Evolutionary conservation across 2,329 filamentous ascomycete genomes (phyloP), one percentile per base, ranked within the genome.

Genomic region (Fusarium multiceps): DNA sequence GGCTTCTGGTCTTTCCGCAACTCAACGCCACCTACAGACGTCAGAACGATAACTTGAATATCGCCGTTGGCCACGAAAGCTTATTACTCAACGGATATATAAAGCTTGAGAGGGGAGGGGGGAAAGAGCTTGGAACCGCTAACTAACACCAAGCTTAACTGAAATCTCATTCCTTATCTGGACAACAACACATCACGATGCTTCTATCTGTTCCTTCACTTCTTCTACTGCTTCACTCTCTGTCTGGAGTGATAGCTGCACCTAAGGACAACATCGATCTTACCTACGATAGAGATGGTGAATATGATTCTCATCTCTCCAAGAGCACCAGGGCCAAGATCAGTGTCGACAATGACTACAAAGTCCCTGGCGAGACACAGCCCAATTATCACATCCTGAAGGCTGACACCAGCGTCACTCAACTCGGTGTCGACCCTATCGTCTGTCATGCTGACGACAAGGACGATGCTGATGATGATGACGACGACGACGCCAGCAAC

Each of bases 1-100:
- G 63, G 63, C 45, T 43, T 51, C 20, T 61, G 55, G 18, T 49
- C 41, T 54, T 55, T 61, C 62, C 63, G 63, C 62, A 66, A 46
- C 25, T 42, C 13, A 51, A 43, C 47, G 60, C 27, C 60, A 63
- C 60, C 13, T 18, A 30, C 27, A 41, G 56, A 59, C 49, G 56
- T 55, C 49, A 63, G 25, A 49, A 49, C 7, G 14, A 8, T 18
- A 40, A 23, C 42, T n/a, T 18, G 6, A 21, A 13, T 18, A 46
- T 28, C 23, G 12, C 30, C 27, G 14, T 48, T 40, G 10, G 6
- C 1, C 3, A n/a, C 2, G 6, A 34, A 25, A n/a, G 16, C 14
- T 9, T 27, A n/a, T 27, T 18, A 1, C 18, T 25, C 4, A 2
- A 27, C 16, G n/a, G 2, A 7, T 57, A 60, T 60, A 56, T 57